Conservation (phyloP, 2,329 filamentous ascomycete genomes). For the Ilyonectria mors-panacis region DNA sequence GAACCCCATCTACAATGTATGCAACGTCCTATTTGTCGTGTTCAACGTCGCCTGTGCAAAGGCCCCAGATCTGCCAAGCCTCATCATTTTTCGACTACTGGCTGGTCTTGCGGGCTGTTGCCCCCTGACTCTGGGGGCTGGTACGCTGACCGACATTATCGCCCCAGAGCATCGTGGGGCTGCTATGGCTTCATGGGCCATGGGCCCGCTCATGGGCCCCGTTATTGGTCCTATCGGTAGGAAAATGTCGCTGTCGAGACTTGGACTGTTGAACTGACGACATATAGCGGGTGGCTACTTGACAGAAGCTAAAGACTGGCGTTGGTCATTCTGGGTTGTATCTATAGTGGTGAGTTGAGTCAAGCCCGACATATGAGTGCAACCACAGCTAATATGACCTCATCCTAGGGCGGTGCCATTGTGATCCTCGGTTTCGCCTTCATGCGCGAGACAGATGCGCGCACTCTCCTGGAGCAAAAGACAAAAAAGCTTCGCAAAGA, state of each 20-base stretch:
- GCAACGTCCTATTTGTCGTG: conserved; percentile 69
- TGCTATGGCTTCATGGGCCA: conserved; percentile 62
- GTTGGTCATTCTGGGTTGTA: conserved; percentile 66
- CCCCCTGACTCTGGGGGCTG: conserved; percentile 64
- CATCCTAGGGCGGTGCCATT: conserved; percentile 47
- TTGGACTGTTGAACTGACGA: background rate
- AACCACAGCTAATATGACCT: background rate
- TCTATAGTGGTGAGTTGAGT: conserved; percentile 57
- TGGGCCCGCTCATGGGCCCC: conserved; percentile 66
- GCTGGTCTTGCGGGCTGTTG: conserved; percentile 60
- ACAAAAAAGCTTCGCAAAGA: conserved; percentile 56
- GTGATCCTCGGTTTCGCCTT: conserved; percentile 50
- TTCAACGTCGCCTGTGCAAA: conserved; percentile 67
- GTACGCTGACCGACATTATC: conserved; percentile 65
- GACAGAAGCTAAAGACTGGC: conserved; percentile 60
- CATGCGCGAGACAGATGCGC: conserved; percentile 60
- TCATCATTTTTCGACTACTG: conserved; percentile 64
- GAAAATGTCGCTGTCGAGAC: background rate
- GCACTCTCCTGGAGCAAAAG: conserved; percentile 58
- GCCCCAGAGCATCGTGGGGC: conserved; percentile 62
- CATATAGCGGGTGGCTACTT: conserved; percentile 60
- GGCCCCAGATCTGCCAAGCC: conserved; percentile 55
- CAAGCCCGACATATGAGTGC: background rate
- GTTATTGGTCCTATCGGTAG: conserved; percentile 61
- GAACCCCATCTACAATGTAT: conserved; percentile 55